Percentiles rank a stretch among this genome's conserved stretches.
These are phyloP conservation scores for Halteria grandinella DNA, from an alignment of 73 alveolate genomes.

Conservation along the genomic window DNA sequence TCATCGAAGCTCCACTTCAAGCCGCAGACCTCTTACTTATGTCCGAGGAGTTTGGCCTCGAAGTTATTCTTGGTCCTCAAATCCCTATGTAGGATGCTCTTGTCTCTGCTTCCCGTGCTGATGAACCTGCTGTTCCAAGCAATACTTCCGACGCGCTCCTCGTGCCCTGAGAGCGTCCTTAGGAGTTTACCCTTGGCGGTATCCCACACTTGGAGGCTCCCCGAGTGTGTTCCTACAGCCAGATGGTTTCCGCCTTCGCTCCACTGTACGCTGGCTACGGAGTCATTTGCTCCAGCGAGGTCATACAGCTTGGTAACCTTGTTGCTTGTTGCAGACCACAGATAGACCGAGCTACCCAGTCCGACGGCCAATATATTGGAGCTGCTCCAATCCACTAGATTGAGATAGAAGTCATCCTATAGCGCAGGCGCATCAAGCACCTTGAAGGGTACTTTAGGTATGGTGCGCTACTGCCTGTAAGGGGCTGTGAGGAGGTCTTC, in stretches of 20 bases:
- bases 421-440: constrained; percentile 97
- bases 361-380: constrained; percentile 94
- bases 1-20: constrained; percentile 86
- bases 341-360: constrained; percentile 78
- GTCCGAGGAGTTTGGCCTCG: constrained; percentile 43
- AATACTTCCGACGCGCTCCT: constrained; percentile 79
- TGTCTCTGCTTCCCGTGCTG: constrained; percentile 69
- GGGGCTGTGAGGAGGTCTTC: neutral
- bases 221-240: constrained; percentile 63
- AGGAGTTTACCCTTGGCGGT: constrained; percentile 38
- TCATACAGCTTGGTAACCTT: constrained; percentile 43
- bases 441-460: constrained; percentile 93
- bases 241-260: constrained; percentile 1
- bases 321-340: constrained; percentile 76
- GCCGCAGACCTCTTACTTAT: constrained; percentile 73
- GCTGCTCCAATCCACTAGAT: constrained; percentile 93
- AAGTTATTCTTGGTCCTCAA: constrained; percentile 49
- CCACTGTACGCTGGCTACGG: constrained; percentile 14
- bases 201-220: constrained; percentile 68
- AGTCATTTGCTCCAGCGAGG: constrained; percentile 43
- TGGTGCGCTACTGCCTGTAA: constrained; percentile 71
- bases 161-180: constrained; percentile 64
- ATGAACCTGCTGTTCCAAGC: constrained; percentile 63
- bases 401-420: constrained; percentile 94
- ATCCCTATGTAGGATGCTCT: constrained; percentile 60